phyloP scores from a whole-genome alignment of 495 filamentous ascomycete species.

The Rusavskia elegans region DNA sequence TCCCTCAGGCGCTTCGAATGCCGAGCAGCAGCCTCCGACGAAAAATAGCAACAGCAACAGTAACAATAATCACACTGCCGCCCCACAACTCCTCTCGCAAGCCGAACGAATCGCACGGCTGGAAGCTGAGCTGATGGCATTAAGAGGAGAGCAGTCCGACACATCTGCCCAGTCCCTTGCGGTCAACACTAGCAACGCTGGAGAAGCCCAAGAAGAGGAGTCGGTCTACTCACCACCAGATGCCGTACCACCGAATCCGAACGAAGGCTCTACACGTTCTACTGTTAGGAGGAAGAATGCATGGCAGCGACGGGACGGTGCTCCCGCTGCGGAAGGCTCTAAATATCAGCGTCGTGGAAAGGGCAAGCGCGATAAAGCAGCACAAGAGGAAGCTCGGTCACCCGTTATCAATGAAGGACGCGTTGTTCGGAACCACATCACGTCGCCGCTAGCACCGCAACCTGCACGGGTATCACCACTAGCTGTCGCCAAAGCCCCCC shows the following conservation, averaged over 20 bases:
- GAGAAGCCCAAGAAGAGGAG: conserved; percentile 19
- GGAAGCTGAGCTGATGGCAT: conserved; percentile 8
- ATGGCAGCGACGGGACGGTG: background rate
- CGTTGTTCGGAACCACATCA: conserved; percentile 44
- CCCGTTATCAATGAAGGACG: conserved; percentile 21
- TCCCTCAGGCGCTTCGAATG: background rate
- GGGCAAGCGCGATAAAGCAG: no score
- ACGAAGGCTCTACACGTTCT: background rate
- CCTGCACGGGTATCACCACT: conserved; percentile 69
- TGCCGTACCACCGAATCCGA: background rate
- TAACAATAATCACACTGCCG: background rate
- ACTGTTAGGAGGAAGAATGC: background rate
- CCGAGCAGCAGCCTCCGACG: background rate
- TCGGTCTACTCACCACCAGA: conserved; percentile 36
- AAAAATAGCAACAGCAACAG: no score
- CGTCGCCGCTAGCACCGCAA: conserved; percentile 63
- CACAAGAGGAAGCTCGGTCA: background rate
- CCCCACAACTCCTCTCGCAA: conserved; percentile 1
- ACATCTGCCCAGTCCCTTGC: background rate
- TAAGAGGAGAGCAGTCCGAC: conserved; percentile 20
- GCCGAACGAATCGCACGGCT: conserved; percentile 10
- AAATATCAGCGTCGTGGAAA: no score
- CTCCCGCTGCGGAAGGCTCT: no score
- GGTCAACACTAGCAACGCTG: conserved; percentile 3
- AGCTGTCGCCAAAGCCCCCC: conserved; percentile 43